Evolutionary conservation across 2,329 filamentous ascomycete genomes (phyloP), one percentile per base, ranked within the genome.

Genomic region (Cytospora chrysosperma): DNA sequence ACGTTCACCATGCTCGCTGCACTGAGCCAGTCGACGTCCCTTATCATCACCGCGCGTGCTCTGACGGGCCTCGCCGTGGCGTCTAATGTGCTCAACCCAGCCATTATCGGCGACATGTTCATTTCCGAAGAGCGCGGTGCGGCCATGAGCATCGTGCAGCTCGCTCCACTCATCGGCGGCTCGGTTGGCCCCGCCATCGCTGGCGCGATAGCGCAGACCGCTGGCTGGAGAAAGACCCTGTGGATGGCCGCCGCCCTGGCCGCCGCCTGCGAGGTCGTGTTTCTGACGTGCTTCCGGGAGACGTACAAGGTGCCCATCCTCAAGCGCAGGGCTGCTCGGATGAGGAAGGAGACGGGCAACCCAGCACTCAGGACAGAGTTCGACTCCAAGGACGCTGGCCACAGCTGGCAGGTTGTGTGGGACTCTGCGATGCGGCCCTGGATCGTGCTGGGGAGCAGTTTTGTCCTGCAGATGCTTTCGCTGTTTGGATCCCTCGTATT

Each of bases 51-150:
- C 1, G 81, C 86, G 53, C 79, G 87, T 12, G 79, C 85, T 28
- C 72, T 89, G 4, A 84, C 84, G 0, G 88, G 88, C 0, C 77
- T 86, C 40, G 86, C 86, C 4, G 86, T 87, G 10, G 86, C 87
- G 2, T 83, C 84, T 2, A 88, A 87, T 67, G 85, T 88, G 10
- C 76, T 89, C 21, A 85, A 82, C 66, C 86, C 86, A 0, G 83
- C 85, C 27, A 85, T 89, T 59, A 80, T 89, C 21, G 86, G 86
- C 27, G 87, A 89, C 70, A 82, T 88, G 67, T 88, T 88, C 69
- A 72, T 75, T 2, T 75, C 80, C 0, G 85, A 88, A 61, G 75
- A 84, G 70, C 77, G 85, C 19, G 86, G 86, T 27, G 78, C 79
- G 0, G 81, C 85, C 9, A 84, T 89, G 80, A 84, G 81, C 68